A percentile compares a stretch with the other conserved stretches of the same genome.
Conservation (phyloP, 2,329 filamentous ascomycete genomes). For the Intubia oerlemansii region DNA sequence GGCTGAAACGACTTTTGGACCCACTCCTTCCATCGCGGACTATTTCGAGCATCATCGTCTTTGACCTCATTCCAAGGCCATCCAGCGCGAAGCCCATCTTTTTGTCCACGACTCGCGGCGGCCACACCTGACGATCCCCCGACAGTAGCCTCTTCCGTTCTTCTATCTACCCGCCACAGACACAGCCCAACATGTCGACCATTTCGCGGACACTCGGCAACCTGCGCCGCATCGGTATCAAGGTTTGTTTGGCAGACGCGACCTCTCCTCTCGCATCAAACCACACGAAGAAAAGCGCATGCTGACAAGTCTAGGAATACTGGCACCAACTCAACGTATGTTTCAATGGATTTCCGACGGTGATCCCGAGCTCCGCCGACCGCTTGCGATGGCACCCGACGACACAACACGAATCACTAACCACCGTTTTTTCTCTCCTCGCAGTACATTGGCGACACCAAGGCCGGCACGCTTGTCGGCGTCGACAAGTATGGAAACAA, state of each 20-base stretch:
- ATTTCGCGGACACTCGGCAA: constrained; percentile 71
- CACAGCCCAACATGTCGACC: constrained; percentile 58
- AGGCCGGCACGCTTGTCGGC: constrained; percentile 70
- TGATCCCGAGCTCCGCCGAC: constrained; percentile 1
- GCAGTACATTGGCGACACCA: constrained; percentile 70
- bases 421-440: constrained; percentile 8
- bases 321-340: constrained; percentile 83
- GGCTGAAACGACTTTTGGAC: no score
- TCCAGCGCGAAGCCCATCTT: not conserved
- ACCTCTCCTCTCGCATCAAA: not conserved
- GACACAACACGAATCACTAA: not conserved
- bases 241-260: constrained; percentile 28
- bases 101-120: not conserved
- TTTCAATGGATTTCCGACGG: no score
- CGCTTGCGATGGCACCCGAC: no score
- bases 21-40: no score
- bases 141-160: not conserved
- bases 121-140: no score
- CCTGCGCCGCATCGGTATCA: constrained; percentile 69
- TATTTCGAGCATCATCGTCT: no score
- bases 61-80: no score
- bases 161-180: constrained; percentile 2
- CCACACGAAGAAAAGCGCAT: not conserved
- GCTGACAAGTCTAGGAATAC: constrained; percentile 50
- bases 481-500: constrained; percentile 90